Evolutionary conservation across 371 early-diverging fungal genomes (phyloP).

Genomic region (Fennellomyces sp.): DNA sequence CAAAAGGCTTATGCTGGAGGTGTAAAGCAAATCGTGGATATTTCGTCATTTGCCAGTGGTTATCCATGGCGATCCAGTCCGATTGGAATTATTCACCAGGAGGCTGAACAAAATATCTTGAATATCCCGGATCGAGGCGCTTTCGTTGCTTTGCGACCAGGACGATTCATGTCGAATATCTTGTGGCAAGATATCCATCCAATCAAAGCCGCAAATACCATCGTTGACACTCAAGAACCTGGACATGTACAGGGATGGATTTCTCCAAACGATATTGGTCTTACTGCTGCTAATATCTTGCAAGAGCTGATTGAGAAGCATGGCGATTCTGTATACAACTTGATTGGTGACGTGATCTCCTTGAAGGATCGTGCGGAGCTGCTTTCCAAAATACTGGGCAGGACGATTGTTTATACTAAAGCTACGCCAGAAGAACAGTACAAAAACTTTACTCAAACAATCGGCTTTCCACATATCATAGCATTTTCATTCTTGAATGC

Average conservation of each 20-base stretch:
- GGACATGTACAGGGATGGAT: constrained; percentile 16
- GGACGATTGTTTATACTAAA: constrained; percentile 8
- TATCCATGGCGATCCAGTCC: constrained; percentile 18
- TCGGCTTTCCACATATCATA: not conserved
- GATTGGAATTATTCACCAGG: constrained; percentile 12
- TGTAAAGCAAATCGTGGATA: constrained; percentile 34
- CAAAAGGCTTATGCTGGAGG: constrained; percentile 30
- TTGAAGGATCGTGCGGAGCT: constrained; percentile 8
- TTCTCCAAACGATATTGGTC: constrained; percentile 18
- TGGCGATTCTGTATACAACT: constrained; percentile 12
- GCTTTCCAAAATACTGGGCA: constrained; percentile 7
- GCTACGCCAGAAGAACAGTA: constrained; percentile 2
- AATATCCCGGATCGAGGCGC: constrained; percentile 14
- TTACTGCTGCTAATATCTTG: constrained; percentile 8
- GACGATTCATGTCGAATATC: constrained; percentile 33
- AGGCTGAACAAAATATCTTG: constrained; percentile 15
- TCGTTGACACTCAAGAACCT: not conserved
- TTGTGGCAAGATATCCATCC: not conserved
- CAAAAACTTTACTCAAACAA: too few relatives aligned
- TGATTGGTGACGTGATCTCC: constrained; percentile 13
- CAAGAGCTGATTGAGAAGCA: constrained; percentile 20
- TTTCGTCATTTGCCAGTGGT: constrained; percentile 20
- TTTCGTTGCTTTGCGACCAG: constrained; percentile 35
- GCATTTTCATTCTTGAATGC: not conserved
- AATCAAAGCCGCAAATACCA: constrained; percentile 2